A percentile compares a stretch with the other conserved stretches of the same genome.
These are phyloP conservation scores for Pichia sp. DNA, from an alignment of 1,139 yeast genomes.

Conservation along the genomic window DNA sequence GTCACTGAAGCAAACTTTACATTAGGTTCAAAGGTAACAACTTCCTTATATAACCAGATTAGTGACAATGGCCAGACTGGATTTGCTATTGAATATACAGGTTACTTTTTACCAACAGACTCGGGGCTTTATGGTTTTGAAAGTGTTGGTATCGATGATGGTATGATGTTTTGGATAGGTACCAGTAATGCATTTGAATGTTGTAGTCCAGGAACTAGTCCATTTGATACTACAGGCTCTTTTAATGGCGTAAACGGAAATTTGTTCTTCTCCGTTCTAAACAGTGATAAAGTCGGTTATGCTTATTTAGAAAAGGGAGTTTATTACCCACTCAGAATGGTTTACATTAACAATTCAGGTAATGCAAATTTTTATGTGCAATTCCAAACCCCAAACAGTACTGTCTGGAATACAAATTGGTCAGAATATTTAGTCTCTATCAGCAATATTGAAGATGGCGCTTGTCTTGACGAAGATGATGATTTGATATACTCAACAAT, in stretches of 20 bases:
- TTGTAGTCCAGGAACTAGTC: constrained; percentile 6
- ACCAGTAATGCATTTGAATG: constrained; percentile 10
- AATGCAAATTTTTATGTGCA: neutral
- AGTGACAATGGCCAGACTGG: neutral
- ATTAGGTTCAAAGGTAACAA: neutral
- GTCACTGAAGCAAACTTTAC: neutral
- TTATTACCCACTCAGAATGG: neutral
- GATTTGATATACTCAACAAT: neutral
- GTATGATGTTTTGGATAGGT: constrained; percentile 15
- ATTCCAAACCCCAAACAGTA: neutral
- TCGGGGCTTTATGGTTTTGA: constrained; percentile 13
- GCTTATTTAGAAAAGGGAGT: neutral
- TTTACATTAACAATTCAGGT: neutral
- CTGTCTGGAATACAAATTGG: neutral
- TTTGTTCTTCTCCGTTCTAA: neutral
- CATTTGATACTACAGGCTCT: neutral
- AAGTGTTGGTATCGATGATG: constrained; percentile 10
- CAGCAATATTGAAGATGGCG: neutral
- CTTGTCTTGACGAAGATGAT: neutral
- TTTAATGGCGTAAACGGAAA: neutral
- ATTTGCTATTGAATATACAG: constrained; percentile 15
- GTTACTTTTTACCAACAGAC: constrained; percentile 19
- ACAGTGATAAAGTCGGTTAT: neutral
- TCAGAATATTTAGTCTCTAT: neutral
- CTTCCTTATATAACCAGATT: neutral